Evolutionary conservation across 139 green algal genomes (phyloP), one percentile per base, ranked within the genome.

Genomic region (Chlorella sp.): DNA sequence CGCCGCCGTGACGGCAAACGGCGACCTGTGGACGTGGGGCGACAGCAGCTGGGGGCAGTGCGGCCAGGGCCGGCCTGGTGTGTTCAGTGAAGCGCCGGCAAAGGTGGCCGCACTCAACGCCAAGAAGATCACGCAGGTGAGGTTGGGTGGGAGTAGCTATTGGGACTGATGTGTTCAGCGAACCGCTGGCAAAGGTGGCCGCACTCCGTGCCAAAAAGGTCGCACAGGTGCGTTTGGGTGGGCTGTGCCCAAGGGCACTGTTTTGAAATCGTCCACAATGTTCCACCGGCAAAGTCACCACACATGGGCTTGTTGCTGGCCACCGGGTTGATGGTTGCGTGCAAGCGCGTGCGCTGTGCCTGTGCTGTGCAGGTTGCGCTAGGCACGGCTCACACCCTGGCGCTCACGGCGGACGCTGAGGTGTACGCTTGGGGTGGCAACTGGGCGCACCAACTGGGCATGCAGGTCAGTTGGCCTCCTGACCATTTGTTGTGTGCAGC

Each of bases 371-470:
- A 27, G 22, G 22, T 69, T 23, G 63, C 63, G 6, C 29, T 6
- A 30, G 63, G 63, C 32, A 29, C 31, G 20, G 63, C 74, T n/a
- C 88, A 93, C 78, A 86, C 74, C 4, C 72, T 86, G 20, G 83
- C 77, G 6, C 72, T 92, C 1, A 74, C 75, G 0, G 22, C 2
- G 0, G 80, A 84, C 36, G 88, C 87, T 2, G 62, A 51, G 17
- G 83, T 93, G 49, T 89, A 77, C 50, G 74, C 74, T 2, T 92
- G 87, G 87, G 87, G 87, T 49, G 64, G 70, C 62, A 87, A 90
- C 72, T 75, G 78, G 30, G 80, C 81, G 22, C 77, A 84, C 24
- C 81, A 87, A n/a, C 66, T 80, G 20, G 74, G 74, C 6, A n/a
- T 73, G 6, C 62, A 73, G 3, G n/a, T n/a, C n/a, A n/a, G n/a